Evolutionary conservation across 225 moss, liverwort and hornwort genomes (phyloP).

Genomic region (Straminergon stramineum): DNA sequence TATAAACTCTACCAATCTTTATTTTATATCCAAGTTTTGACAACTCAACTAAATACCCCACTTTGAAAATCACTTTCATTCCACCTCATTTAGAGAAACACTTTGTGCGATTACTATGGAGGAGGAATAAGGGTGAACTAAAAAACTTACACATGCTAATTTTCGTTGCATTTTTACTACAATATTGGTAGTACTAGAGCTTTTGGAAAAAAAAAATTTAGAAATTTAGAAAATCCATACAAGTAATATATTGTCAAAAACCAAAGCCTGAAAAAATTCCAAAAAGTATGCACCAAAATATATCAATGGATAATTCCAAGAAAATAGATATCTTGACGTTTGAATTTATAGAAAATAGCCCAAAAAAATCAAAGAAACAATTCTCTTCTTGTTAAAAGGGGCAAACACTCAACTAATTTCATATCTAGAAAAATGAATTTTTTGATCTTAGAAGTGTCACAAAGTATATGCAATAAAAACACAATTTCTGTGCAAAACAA

Average conservation of each 20-base stretch:
- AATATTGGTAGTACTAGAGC: background rate
- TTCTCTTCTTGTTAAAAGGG: background rate
- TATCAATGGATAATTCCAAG: background rate
- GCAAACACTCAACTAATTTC: background rate
- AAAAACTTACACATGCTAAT: background rate
- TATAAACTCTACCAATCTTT: background rate
- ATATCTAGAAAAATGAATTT: no score
- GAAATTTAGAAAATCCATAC: background rate
- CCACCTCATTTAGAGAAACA: background rate
- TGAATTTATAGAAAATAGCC: no score
- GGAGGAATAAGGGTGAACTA: background rate
- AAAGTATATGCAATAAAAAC: background rate
- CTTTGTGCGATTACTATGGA: background rate
- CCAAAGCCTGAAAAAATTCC: background rate
- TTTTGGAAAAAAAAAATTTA: background rate
- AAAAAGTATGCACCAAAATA: no score
- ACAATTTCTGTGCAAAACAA: no score
- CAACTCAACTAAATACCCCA: no score
- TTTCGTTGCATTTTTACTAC: background rate
- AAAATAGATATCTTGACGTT: no score
- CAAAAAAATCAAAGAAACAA: background rate
- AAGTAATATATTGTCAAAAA: background rate
- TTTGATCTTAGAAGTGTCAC: background rate
- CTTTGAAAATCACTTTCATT: background rate
- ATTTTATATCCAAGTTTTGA: background rate